Evolutionary conservation across 2,329 filamentous ascomycete species (phyloP).

Genomic region (Trichothecium sympodiale): DNA sequence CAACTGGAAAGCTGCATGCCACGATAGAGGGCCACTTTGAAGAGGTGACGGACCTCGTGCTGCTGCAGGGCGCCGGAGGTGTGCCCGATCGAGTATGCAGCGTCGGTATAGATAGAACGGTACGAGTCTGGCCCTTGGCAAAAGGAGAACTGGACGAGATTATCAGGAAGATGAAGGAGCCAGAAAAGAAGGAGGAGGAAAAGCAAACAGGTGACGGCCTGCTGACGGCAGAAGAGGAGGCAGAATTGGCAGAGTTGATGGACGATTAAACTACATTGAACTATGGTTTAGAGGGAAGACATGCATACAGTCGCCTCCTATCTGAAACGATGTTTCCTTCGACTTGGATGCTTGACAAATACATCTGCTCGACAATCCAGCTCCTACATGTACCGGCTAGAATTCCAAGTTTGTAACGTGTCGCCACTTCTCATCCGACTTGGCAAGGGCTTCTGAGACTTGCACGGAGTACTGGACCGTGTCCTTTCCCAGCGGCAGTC

Average conservation of each 20-base stretch:
- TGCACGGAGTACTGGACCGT: slow-evolving; percentile 12
- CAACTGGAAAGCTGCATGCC: slow-evolving; percentile 62
- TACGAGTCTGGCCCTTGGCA: slow-evolving; percentile 71
- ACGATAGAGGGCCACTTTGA: slow-evolving; percentile 79
- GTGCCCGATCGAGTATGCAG: slow-evolving; percentile 48
- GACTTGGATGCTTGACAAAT: no score
- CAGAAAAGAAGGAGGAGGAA: slow-evolving; percentile 37
- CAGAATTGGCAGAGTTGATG: slow-evolving; percentile 86
- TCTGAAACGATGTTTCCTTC: no score
- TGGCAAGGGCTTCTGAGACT: slow-evolving; percentile 11
- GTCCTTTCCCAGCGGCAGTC: slow-evolving; percentile 19
- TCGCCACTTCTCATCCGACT: slow-evolving; percentile 19
- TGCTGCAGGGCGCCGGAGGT: slow-evolving; percentile 33
- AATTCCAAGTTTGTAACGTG: slow-evolving; percentile 6
- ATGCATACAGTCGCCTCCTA: no score
- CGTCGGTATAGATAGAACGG: slow-evolving; percentile 80
- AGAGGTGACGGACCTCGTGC: slow-evolving; percentile 72
- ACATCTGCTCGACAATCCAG: no score
- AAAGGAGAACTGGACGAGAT: slow-evolving; percentile 43
- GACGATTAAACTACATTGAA: slow-evolving; percentile 40
- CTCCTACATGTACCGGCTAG: not conserved
- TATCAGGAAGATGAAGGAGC: slow-evolving; percentile 32
- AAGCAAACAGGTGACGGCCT: slow-evolving; percentile 33
- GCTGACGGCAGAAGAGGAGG: slow-evolving; percentile 83
- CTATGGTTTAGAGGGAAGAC: no score